Conservation (phyloP, 163 green algal genomes). For the Prototheca wickerhamii region DNA sequence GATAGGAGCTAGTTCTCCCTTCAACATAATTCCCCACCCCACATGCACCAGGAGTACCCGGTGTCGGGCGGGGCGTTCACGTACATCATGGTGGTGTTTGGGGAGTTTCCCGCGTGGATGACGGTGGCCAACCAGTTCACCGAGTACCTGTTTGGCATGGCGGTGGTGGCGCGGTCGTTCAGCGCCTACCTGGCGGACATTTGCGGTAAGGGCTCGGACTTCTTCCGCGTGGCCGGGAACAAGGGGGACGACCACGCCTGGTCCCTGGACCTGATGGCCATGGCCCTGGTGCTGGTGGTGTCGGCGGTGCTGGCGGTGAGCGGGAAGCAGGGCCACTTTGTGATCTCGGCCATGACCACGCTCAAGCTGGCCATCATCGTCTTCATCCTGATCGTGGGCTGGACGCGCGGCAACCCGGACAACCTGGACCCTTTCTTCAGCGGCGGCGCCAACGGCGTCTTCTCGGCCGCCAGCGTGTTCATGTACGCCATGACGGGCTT, state of each 20-base stretch:
- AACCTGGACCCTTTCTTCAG: slow-evolving; percentile 15
- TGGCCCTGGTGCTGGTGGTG: slow-evolving; percentile 10
- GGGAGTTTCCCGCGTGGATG: slow-evolving; percentile 26
- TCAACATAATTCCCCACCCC: background rate
- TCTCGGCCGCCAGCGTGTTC: slow-evolving; percentile 9
- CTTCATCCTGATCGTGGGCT: slow-evolving; percentile 13
- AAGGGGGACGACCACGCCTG: slow-evolving; percentile 2
- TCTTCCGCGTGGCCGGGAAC: slow-evolving; percentile 17
- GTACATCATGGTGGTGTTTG: slow-evolving; percentile 32
- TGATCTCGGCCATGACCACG: slow-evolving; percentile 12
- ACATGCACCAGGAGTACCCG: slow-evolving; percentile 18
- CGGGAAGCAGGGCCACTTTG: slow-evolving; percentile 5
- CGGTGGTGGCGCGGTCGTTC: slow-evolving; percentile 19
- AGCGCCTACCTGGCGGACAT: slow-evolving; percentile 14
- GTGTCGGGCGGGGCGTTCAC: slow-evolving; percentile 28
- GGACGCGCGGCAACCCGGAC: slow-evolving; percentile 1
- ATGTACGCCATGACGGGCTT: slow-evolving; percentile 24
- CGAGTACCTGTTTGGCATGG: slow-evolving; percentile 25
- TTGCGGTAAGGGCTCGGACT: slow-evolving; percentile 2
- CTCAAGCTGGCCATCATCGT: slow-evolving; percentile 18
- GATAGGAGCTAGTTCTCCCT: background rate
- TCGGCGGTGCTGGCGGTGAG: slow-evolving; percentile 17
- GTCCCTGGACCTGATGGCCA: slow-evolving; percentile 14
- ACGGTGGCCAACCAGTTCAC: slow-evolving; percentile 18
- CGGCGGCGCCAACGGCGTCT: slow-evolving; percentile 9